phyloP scores from a whole-genome alignment of 768 basidiomycete species.

The Gloeostereum incarnatum region DNA sequence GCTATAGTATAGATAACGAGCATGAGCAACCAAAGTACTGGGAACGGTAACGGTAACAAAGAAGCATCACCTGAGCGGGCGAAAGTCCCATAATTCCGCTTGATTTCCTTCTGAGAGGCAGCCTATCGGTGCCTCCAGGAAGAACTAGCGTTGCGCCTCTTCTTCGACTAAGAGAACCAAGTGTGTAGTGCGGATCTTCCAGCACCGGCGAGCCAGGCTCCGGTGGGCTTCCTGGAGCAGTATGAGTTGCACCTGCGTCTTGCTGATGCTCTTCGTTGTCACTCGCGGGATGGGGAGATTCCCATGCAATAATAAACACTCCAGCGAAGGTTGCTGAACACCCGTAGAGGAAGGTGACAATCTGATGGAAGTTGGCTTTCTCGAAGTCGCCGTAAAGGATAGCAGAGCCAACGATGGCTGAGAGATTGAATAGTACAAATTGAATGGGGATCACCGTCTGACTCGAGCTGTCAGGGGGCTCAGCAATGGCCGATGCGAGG shows the following conservation, averaged over 20 bases:
- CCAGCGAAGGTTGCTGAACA: conserved; percentile 86
- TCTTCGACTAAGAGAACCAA: conserved; percentile 26
- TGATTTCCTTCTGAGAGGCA: conserved; percentile 38
- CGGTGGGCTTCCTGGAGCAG: conserved; percentile 5
- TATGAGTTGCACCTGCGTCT: conserved; percentile 15
- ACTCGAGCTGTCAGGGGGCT: conserved; percentile 4
- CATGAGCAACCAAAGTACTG: conserved; percentile 3
- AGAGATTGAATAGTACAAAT: conserved; percentile 91
- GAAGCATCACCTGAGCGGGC: conserved; percentile 51
- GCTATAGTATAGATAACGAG: too few relatives aligned
- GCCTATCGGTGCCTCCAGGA: conserved; percentile 34
- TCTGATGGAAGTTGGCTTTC: conserved; percentile 69
- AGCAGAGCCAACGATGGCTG: conserved; percentile 87
- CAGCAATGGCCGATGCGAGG: background rate
- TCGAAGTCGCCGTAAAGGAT: conserved; percentile 93
- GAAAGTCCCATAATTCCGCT: conserved; percentile 63
- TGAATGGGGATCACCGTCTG: conserved; percentile 90
- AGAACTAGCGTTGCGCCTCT: conserved; percentile 36
- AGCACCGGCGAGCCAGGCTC: conserved; percentile 14
- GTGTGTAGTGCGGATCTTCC: conserved; percentile 13
- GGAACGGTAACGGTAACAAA: background rate
- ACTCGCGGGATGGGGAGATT: conserved; percentile 21
- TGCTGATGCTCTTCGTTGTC: conserved; percentile 18
- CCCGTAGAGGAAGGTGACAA: conserved; percentile 80
- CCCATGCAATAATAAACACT: conserved; percentile 81